Base-by-base conservation (phyloP, 129 eudicot genomes). In the Scalesia atractyloides region DNA sequence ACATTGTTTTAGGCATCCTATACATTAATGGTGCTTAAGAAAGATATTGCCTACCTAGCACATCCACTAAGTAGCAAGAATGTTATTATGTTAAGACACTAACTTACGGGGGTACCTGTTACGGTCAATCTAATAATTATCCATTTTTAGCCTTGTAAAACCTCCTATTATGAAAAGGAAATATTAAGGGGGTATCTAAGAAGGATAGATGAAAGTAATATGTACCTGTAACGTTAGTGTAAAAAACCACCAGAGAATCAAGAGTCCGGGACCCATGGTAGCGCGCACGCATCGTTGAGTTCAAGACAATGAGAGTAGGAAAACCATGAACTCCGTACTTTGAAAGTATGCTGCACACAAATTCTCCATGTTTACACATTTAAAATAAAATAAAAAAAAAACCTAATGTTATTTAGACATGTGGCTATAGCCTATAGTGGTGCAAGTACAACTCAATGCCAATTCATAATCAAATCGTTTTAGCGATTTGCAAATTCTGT, bases 311-410 rank as follows among this genome's bases (percentile, higher is more conserved):
- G 34, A 92, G 85, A 50, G 94, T 86, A 41, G 97, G 97, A 75
- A 92, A 92, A 26, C 96, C 97, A 53, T 89, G 92, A 78, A 92
- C 96, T 66, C 96, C 96, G 66, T 92, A 88, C 73, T 86, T 92
- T 1, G 97, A 92, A 6, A 92, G 89, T 77, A 81, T 86, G 84
- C 97, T 92, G 96, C 77, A 71, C 50, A 71, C 36, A 70, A 13
- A 33, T 17, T 52, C 59, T 26, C 2, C 26, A 16, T 2, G 59
- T 52, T 52, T 52, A 52, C 59, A 7, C 22, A 7, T 17, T 16
- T 17, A 16, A 16, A 12, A 30, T 4, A 30, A 4, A 13, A 16
- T 16, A 52, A 16, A 16, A 12, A 30, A 4, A 30, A 4, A 13
- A 16, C 7, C 46, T 9, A 7, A 16, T 16, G 58, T 17, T 16